Conservation (phyloP, 192 early-diverging fungal genomes). For the Mortierella claussenii region DNA sequence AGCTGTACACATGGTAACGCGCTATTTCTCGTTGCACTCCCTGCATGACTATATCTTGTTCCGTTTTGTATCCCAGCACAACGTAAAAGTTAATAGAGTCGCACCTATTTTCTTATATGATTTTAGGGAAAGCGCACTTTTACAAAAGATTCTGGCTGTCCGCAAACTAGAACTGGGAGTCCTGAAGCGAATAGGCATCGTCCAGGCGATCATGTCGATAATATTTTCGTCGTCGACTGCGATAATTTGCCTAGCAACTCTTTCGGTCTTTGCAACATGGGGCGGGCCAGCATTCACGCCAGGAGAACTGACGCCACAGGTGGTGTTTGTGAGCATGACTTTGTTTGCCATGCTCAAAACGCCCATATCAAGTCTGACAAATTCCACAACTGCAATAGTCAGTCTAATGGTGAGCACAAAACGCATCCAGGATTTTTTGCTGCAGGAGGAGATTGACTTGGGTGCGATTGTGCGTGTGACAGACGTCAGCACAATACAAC, state of each 20-base stretch:
- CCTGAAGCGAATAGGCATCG: constrained; percentile 22
- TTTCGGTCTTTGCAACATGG: constrained; percentile 32
- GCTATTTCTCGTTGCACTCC: no score
- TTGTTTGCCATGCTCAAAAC: constrained; percentile 70
- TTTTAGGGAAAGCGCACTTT: constrained; percentile 20
- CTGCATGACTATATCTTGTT: no score
- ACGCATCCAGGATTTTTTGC: constrained; percentile 60
- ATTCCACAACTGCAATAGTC: constrained; percentile 65
- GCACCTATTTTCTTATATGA: no score
- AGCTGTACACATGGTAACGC: constrained; percentile 55
- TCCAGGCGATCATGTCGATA: constrained; percentile 45
- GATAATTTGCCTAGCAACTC: constrained; percentile 41
- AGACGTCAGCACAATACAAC: background rate
- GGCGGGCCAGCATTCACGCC: constrained; percentile 36
- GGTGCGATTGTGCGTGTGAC: constrained; percentile 22
- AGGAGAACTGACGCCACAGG: constrained; percentile 42
- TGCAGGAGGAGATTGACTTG: constrained; percentile 40
- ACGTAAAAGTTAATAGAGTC: no score
- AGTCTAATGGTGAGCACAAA: constrained; percentile 66
- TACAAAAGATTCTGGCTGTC: constrained; percentile 20
- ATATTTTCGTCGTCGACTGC: constrained; percentile 32
- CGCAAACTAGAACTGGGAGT: constrained; percentile 29
- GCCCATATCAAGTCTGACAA: constrained; percentile 65
- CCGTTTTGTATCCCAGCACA: no score
- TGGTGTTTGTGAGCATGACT: constrained; percentile 72